These are phyloP conservation scores for Chrysoporthe austroafricana DNA, from an alignment of 2,329 filamentous ascomycete species.

Conservation along the genomic window DNA sequence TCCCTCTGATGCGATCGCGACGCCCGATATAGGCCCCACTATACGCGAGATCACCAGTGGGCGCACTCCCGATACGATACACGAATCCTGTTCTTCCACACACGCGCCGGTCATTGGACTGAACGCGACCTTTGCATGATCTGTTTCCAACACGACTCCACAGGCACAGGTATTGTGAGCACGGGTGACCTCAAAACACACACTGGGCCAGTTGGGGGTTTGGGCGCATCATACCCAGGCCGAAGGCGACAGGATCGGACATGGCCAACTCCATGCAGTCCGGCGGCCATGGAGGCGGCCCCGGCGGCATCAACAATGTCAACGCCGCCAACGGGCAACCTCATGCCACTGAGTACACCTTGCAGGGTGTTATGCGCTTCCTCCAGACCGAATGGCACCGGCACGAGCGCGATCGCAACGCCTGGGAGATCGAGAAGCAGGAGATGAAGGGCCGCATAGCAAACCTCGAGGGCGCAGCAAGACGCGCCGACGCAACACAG, in stretches of 20 bases:
- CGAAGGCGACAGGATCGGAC: slow-evolving; percentile 10
- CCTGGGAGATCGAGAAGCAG: slow-evolving; percentile 98
- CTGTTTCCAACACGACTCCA: slow-evolving; percentile 11
- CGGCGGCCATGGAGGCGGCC: slow-evolving; percentile 25
- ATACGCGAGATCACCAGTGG: slow-evolving; percentile 18
- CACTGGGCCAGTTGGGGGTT: slow-evolving; percentile 10
- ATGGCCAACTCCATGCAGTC: slow-evolving; percentile 29
- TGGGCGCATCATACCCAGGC: slow-evolving; percentile 22
- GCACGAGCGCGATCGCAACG: slow-evolving; percentile 95
- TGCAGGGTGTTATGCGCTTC: slow-evolving; percentile 93
- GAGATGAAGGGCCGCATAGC: slow-evolving; percentile 99
- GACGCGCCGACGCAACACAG: slow-evolving; percentile 85
- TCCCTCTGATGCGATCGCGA: slow-evolving; percentile 22
- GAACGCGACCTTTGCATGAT: slow-evolving; percentile 17
- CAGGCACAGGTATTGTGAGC: slow-evolving; percentile 2
- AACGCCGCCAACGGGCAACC: slow-evolving; percentile 48
- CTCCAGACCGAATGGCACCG: slow-evolving; percentile 99
- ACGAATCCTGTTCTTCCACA: neutral
- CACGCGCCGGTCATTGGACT: slow-evolving; percentile 22
- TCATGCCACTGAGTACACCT: slow-evolving; percentile 64
- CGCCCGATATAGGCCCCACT: slow-evolving; percentile 12
- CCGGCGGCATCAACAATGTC: slow-evolving; percentile 26
- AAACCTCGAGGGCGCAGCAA: slow-evolving; percentile 84
- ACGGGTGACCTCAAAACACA: slow-evolving; percentile 8
- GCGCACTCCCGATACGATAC: neutral